phyloP scores from a whole-genome alignment of 176 grass and related monocot species.

The Luzula sylvatica region DNA sequence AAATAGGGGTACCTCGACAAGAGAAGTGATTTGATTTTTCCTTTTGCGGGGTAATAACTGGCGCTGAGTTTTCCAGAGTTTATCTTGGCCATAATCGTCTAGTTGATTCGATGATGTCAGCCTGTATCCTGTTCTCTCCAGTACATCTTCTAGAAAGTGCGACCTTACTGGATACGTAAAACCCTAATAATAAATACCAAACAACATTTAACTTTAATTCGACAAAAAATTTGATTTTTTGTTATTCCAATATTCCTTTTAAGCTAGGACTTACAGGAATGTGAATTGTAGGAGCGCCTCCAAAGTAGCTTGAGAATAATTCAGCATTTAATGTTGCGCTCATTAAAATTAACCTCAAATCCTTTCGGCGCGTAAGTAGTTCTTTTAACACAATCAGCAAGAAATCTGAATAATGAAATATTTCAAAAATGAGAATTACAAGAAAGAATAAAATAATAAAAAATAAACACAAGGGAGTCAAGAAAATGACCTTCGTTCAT shows the following conservation, averaged over 20 bases:
- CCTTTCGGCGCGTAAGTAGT: constrained; percentile 59
- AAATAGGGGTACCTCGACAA: constrained; percentile 67
- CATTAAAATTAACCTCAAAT: constrained; percentile 98
- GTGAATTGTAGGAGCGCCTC: constrained; percentile 81
- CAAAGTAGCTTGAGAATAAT: constrained; percentile 92
- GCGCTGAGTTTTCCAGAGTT: constrained; percentile 94
- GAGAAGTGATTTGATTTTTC: constrained; percentile 85
- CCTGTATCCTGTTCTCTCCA: constrained; percentile 91
- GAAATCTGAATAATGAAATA: constrained; percentile 68
- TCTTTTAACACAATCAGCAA: constrained; percentile 96
- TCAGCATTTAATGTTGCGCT: constrained; percentile 96
- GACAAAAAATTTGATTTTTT: constrained; percentile 3
- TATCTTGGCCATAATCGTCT: constrained; percentile 98
- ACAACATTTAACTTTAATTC: constrained; percentile 14
- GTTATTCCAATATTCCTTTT: not conserved
- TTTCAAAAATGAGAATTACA: not conserved
- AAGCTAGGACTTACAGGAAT: constrained; percentile 69
- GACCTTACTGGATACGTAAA: constrained; percentile 88
- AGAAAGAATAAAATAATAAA: not conserved
- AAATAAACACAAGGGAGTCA: not conserved
- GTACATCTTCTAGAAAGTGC: constrained; percentile 93
- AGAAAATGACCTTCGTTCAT: constrained; percentile 85
- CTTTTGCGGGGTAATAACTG: constrained; percentile 78
- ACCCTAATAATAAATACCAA: constrained; percentile 39
- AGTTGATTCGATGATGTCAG: constrained; percentile 85